These are phyloP conservation scores for Sporothrix curviconia DNA, from an alignment of 2,329 filamentous ascomycete species.

Conservation along the genomic window DNA sequence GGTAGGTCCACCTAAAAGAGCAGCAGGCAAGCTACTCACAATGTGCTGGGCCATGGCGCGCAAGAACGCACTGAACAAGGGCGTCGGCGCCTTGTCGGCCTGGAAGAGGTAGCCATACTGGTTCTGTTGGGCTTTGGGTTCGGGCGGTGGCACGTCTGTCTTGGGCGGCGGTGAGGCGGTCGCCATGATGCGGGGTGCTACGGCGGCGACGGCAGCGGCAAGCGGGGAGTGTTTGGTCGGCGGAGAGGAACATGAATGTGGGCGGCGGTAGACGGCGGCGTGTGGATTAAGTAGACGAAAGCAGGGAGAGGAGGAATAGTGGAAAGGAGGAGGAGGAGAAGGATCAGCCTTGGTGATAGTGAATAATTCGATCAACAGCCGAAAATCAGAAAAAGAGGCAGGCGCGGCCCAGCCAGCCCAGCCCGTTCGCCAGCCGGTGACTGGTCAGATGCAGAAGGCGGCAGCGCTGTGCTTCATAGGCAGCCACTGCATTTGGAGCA, in stretches of 20 bases:
- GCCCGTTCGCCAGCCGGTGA: background rate
- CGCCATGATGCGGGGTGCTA: conserved; percentile 14
- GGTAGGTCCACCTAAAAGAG: background rate
- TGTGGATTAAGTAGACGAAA: background rate
- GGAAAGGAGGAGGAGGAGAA: background rate
- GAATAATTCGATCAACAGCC: background rate
- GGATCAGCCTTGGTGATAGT: background rate
- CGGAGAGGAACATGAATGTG: background rate
- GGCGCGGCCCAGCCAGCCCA: conserved; percentile 10
- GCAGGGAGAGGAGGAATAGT: too few species aligned
- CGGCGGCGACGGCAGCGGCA: background rate
- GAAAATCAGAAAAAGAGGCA: conserved; percentile 5
- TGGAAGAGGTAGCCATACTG: conserved; percentile 65
- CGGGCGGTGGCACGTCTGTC: conserved; percentile 20
- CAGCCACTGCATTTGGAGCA: conserved; percentile 1
- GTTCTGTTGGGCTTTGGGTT: conserved; percentile 26
- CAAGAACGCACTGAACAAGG: conserved; percentile 60
- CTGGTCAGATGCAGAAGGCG: conserved; percentile 3
- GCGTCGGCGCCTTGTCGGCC: conserved; percentile 59
- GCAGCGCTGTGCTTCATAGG: conserved; percentile 4
- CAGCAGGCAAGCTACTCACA: conserved; percentile 47
- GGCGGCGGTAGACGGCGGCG: background rate
- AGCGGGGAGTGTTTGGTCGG: background rate
- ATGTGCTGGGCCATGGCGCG: conserved; percentile 63
- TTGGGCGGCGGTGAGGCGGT: conserved; percentile 13